Conservation (phyloP, 257 asterid species). For the Avicennia marina region DNA sequence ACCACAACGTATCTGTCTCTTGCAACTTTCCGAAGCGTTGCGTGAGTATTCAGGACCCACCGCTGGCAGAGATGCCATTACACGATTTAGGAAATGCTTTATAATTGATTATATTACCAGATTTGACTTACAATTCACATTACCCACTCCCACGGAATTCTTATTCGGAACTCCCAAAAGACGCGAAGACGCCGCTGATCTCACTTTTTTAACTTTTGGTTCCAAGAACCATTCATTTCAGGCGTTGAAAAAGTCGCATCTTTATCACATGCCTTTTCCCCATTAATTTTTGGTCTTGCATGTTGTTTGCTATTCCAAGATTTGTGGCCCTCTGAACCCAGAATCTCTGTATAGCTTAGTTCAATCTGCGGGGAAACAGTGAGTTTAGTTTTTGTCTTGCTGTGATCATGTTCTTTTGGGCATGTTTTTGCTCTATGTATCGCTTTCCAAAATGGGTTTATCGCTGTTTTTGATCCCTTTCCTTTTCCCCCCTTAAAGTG, state of each 20-base stretch:
- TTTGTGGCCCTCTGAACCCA: not conserved
- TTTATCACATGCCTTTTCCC: constrained; percentile 16
- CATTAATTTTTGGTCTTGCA: not conserved
- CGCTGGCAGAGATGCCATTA: not conserved
- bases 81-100: not conserved
- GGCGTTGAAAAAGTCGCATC: constrained; percentile 19
- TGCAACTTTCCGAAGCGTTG: constrained; percentile 6
- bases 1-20: constrained; percentile 6
- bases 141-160: not conserved
- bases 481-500: too few species aligned
- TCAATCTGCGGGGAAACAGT: constrained; percentile 22
- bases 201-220: not conserved
- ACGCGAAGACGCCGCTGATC: constrained; percentile 3
- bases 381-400: constrained; percentile 3
- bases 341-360: constrained; percentile 12
- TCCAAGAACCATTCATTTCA: constrained; percentile 21
- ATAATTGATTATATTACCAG: too few species aligned
- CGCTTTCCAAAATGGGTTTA: constrained; percentile 25
- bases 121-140: constrained; percentile 22
- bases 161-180: constrained; percentile 16
- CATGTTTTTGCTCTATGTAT: not conserved
- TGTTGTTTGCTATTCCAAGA: constrained; percentile 3
- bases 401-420: not conserved
- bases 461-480: not conserved
- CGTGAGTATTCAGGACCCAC: constrained; percentile 13